Evolutionary conservation across 1,284 basidiomycete species (phyloP), one percentile per base, ranked within the genome.

Genomic region (Coniferiporia sulphurascens): DNA sequence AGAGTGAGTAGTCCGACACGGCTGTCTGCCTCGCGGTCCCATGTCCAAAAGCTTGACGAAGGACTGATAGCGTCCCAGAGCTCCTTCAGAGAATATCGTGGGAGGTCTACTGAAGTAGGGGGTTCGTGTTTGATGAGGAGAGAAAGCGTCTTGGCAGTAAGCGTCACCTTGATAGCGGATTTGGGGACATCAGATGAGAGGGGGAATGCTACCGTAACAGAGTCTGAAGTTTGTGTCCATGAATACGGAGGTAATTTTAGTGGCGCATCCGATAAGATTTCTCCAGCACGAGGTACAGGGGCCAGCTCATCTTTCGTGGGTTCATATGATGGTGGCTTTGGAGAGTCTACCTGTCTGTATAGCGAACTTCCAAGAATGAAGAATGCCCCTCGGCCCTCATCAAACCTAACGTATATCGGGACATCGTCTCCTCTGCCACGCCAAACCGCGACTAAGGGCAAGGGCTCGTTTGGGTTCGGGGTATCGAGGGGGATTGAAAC

Each of bases 161-260:
- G 86, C 0, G 74, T 72, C 36, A 93, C 81, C 54, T 77, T 78
- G 67, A 96, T 89, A 52, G 80, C 78, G 17, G 78, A 76, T 59
- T 84, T 87, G 1, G 78, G 71, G 0, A 85, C 91, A 58, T 76
- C 78, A 0, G 86, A 79, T 0, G 92, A 92, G 1, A 98, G 78
- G 1, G 91, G 84, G 66, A 98, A 87, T 0, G 85, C 87, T 60
- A 98, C 71, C 0, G 91, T 94, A 44, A 98, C 75, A 0, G 88
- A 85, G 68, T 94, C 91, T 1, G 82, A 70, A 2, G 89, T 88
- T 70, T 98, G 95, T 0, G 86, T 91, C 95, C 95, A 98, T 0
- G 91, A 90, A 72, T 93, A 97, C 0, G 91, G 88, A 17, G 83
- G 83, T 5, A 84, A 87, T 63, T 77, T 82, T 6, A 68, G 51